A percentile compares a stretch with the other conserved stretches of the same genome.
These are phyloP conservation scores for Russula dissimulans DNA, from an alignment of 768 basidiomycete genomes.

Conservation along the genomic window DNA sequence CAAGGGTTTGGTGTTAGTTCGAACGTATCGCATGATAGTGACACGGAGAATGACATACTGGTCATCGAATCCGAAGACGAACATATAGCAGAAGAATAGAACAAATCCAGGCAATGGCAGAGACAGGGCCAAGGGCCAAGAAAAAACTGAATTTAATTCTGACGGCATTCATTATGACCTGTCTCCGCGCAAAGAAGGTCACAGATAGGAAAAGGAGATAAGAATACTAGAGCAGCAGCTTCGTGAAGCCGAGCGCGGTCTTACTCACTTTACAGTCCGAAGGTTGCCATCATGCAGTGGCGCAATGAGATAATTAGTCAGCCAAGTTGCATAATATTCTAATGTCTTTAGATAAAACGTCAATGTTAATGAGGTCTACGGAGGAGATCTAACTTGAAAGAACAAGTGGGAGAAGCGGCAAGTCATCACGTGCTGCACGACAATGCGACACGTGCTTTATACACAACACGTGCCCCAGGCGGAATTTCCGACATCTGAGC, in stretches of 20 bases:
- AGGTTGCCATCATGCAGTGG: conserved; percentile 71
- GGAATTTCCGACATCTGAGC: no score
- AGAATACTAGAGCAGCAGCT: conserved; percentile 40
- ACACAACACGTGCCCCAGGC: no score
- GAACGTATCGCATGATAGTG: conserved; percentile 16
- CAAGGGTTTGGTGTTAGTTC: conserved; percentile 19
- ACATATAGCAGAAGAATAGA: conserved; percentile 21
- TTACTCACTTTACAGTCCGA: conserved; percentile 29
- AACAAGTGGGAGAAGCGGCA: no score
- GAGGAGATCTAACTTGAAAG: no score
- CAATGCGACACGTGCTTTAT: no score
- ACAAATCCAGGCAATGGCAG: conserved; percentile 30
- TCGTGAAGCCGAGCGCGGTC: conserved; percentile 31
- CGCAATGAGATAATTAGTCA: conserved; percentile 91
- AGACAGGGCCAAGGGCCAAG: conserved; percentile 24
- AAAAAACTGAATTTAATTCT: conserved; percentile 7
- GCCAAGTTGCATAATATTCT: no score
- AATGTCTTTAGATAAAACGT: no score
- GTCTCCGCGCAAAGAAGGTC: background rate
- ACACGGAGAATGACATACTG: background rate
- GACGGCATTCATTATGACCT: conserved; percentile 13
- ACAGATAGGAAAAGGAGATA: conserved; percentile 21
- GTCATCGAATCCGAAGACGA: conserved; percentile 2
- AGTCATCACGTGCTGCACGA: no score
- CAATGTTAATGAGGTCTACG: no score